Conservation (phyloP, 1,139 yeast species). For the Dujonia santamariae region DNA sequence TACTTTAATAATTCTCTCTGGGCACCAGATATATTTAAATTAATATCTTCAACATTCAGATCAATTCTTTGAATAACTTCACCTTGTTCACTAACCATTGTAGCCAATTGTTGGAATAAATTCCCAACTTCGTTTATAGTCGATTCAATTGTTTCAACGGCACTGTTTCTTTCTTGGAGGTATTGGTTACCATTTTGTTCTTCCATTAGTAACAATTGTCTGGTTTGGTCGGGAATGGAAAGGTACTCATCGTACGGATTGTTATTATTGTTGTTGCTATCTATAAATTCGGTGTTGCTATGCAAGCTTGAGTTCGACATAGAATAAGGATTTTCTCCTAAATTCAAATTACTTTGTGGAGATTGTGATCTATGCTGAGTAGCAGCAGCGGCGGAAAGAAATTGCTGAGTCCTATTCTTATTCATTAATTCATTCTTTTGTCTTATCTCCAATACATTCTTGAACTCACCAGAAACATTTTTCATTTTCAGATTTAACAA, state of each 20-base stretch:
- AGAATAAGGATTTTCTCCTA: slow-evolving; percentile 10
- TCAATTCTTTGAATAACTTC: slow-evolving; percentile 95
- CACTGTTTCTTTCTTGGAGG: slow-evolving; percentile 78
- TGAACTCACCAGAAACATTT: slow-evolving; percentile 89
- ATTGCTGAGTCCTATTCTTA: slow-evolving; percentile 81
- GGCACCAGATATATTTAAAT: slow-evolving; percentile 86
- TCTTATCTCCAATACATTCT: slow-evolving; percentile 80
- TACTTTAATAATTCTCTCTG: slow-evolving; percentile 90
- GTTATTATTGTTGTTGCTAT: slow-evolving; percentile 1
- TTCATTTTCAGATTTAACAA: slow-evolving; percentile 85
- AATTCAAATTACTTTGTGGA: slow-evolving; percentile 3
- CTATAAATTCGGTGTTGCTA: slow-evolving; percentile 8
- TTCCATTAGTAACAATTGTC: slow-evolving; percentile 68
- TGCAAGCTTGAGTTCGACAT: slow-evolving; percentile 10
- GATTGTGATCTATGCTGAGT: slow-evolving; percentile 11
- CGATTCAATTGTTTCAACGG: slow-evolving; percentile 93
- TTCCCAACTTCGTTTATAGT: slow-evolving; percentile 97
- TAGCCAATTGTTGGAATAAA: slow-evolving; percentile 88
- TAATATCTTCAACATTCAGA: slow-evolving; percentile 90
- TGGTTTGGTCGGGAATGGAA: slow-evolving; percentile 71
- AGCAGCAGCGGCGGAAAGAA: slow-evolving; percentile 51
- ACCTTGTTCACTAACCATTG: slow-evolving; percentile 98
- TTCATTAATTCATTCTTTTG: slow-evolving; percentile 81
- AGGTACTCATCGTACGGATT: slow-evolving; percentile 39
- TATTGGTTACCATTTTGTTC: slow-evolving; percentile 72